Conservation (phyloP, 306 rosid species). For the Lupinus albus region DNA sequence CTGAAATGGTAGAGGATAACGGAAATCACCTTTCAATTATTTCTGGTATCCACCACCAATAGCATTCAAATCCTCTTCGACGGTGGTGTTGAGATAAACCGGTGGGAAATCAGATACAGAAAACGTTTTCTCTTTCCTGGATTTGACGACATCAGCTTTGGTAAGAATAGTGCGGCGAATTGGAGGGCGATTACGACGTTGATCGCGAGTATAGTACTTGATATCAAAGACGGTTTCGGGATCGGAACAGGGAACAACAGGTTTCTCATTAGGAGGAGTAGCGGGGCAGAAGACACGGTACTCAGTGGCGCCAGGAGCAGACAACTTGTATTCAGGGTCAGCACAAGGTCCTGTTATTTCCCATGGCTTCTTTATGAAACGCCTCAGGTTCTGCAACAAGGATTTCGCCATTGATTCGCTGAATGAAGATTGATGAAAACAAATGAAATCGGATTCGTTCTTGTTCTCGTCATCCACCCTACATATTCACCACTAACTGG, state of each 20-base stretch:
- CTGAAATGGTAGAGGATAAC: not conserved
- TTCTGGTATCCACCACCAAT: slow-evolving; percentile 90
- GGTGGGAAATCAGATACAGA: slow-evolving; percentile 65
- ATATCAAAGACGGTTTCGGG: slow-evolving; percentile 90
- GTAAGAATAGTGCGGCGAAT: slow-evolving; percentile 62
- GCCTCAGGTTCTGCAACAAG: slow-evolving; percentile 52
- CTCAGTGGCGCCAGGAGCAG: slow-evolving; percentile 70
- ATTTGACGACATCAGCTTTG: slow-evolving; percentile 65
- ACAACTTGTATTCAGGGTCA: slow-evolving; percentile 63
- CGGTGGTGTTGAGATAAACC: slow-evolving; percentile 55
- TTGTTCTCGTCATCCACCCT: not conserved
- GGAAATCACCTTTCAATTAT: slow-evolving; percentile 39
- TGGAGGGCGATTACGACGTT: slow-evolving; percentile 96
- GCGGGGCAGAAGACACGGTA: slow-evolving; percentile 85
- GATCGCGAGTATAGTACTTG: slow-evolving; percentile 81
- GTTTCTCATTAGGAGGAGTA: slow-evolving; percentile 46
- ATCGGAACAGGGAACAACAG: slow-evolving; percentile 65
- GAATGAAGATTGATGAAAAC: not conserved
- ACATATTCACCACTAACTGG: no score
- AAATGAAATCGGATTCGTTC: not conserved
- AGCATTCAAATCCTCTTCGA: slow-evolving; percentile 71
- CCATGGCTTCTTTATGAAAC: slow-evolving; percentile 90
- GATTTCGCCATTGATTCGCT: slow-evolving; percentile 39
- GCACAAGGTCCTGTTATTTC: slow-evolving; percentile 94
- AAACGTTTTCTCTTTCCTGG: slow-evolving; percentile 62